These are phyloP conservation scores for Phytophthora pistaciae DNA, from an alignment of 352 stramenopile genomes.

Conservation along the genomic window DNA sequence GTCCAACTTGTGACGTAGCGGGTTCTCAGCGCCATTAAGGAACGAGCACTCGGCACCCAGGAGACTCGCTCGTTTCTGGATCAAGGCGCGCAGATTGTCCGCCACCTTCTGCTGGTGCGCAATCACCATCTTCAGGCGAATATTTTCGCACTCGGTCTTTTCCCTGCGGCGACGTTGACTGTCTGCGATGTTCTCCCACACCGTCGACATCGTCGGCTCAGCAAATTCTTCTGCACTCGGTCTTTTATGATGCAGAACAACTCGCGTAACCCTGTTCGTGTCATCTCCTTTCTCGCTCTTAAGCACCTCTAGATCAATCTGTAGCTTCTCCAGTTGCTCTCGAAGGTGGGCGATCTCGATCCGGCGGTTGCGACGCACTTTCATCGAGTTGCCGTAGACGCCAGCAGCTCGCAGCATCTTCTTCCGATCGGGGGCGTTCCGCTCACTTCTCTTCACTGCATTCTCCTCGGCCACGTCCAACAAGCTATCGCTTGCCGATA, in stretches of 20 bases:
- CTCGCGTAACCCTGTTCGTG: not conserved
- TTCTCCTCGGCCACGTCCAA: not conserved
- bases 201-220: not conserved
- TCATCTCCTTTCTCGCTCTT: conserved; percentile 13
- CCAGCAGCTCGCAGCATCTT: conserved; percentile 25
- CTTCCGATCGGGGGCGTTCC: not conserved
- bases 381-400: conserved; percentile 41
- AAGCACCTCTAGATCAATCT: conserved; percentile 25
- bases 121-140: conserved; percentile 46
- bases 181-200: conserved; percentile 30
- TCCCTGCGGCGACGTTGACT: conserved; percentile 39
- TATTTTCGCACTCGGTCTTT: conserved; percentile 46
- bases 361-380: conserved; percentile 37
- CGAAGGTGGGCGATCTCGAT: conserved; percentile 52
- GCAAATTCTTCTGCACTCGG: conserved; percentile 4
- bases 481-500: not conserved
- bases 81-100: conserved; percentile 11
- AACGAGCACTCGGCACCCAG: not conserved
- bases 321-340: conserved; percentile 26
- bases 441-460: not conserved
- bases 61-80: conserved; percentile 6
- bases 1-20: not conserved
- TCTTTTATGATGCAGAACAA: not conserved
- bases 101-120: conserved; percentile 39
- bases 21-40: not conserved